Evolutionary conservation across 1,139 yeast species (phyloP).

Genomic region (Kodamaea sp.): DNA sequence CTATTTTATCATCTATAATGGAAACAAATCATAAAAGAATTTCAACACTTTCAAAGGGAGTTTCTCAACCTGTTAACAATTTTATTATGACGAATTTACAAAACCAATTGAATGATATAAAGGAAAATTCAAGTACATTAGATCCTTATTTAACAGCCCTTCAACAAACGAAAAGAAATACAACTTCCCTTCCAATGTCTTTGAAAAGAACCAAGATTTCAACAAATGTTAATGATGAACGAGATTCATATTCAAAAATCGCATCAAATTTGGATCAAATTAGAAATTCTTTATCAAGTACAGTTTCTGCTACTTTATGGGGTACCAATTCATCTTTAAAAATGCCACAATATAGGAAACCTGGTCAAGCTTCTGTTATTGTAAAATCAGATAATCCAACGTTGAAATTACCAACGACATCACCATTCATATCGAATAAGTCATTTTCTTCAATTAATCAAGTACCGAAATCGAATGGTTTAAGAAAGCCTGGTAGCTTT

Average conservation of each 20-base stretch:
- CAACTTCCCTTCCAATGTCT: conserved; percentile 1
- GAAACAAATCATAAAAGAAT: conserved; percentile 31
- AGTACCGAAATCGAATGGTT: conserved; percentile 19
- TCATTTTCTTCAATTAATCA: conserved; percentile 13
- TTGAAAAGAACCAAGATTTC: conserved; percentile 1
- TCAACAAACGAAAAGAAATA: too few species aligned
- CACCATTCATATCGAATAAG: conserved; percentile 39
- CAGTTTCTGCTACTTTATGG: conserved; percentile 16
- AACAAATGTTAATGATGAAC: conserved; percentile 8
- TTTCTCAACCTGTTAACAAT: conserved; percentile 6
- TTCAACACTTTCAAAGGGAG: conserved; percentile 31
- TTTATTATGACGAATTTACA: not conserved
- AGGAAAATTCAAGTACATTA: not conserved
- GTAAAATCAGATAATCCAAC: conserved; percentile 16
- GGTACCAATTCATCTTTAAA: conserved; percentile 22
- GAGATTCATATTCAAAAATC: conserved; percentile 12
- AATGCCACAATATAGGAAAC: conserved; percentile 42
- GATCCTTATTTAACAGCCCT: not conserved
- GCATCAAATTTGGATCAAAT: conserved; percentile 15
- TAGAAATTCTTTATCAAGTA: conserved; percentile 12
- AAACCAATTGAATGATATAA: not conserved
- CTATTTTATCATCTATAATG: conserved; percentile 29
- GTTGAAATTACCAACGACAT: conserved; percentile 21
- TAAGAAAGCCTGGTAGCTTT: conserved; percentile 50
- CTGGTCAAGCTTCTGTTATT: conserved; percentile 17